These are phyloP conservation scores for Camellia granthamiana DNA, from an alignment of 148 eudicot genomes.

Conservation along the genomic window DNA sequence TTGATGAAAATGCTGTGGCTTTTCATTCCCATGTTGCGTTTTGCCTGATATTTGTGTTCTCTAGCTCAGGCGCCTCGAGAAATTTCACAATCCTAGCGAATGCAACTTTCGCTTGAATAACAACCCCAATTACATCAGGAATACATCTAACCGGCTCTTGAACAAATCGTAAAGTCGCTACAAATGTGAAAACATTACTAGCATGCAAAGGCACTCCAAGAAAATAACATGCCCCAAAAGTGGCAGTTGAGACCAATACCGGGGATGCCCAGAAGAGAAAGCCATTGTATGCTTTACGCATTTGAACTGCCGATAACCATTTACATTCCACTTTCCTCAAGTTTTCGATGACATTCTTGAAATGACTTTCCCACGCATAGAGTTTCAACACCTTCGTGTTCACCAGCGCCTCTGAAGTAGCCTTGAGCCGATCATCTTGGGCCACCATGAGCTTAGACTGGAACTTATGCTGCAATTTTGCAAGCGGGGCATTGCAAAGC, in stretches of 20 bases:
- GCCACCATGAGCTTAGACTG: constrained; percentile 69
- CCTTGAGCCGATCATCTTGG: constrained; percentile 70
- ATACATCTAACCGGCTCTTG: constrained; percentile 84
- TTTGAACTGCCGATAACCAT: constrained; percentile 65
- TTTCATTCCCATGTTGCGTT: not conserved
- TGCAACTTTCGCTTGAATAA: constrained; percentile 84
- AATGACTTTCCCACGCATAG: constrained; percentile 87
- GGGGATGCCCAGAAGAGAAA: constrained; percentile 84
- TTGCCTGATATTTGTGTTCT: constrained; percentile 40
- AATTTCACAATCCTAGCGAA: constrained; percentile 69
- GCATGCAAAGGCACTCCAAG: constrained; percentile 66
- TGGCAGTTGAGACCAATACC: constrained; percentile 70
- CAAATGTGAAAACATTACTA: constrained; percentile 87
- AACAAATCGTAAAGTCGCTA: constrained; percentile 78
- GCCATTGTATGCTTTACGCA: constrained; percentile 58
- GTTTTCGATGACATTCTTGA: constrained; percentile 53
- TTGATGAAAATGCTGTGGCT: constrained; percentile 36
- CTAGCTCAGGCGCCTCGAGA: constrained; percentile 80
- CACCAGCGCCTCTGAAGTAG: constrained; percentile 61
- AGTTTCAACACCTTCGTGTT: constrained; percentile 83
- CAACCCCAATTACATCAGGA: constrained; percentile 76
- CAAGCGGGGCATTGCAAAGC: constrained; percentile 66
- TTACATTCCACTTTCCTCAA: constrained; percentile 57
- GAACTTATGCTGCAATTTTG: constrained; percentile 62
- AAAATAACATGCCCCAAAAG: constrained; percentile 82